Conservation (phyloP, 139 green algal genomes). For the Nannochloris sp. region DNA sequence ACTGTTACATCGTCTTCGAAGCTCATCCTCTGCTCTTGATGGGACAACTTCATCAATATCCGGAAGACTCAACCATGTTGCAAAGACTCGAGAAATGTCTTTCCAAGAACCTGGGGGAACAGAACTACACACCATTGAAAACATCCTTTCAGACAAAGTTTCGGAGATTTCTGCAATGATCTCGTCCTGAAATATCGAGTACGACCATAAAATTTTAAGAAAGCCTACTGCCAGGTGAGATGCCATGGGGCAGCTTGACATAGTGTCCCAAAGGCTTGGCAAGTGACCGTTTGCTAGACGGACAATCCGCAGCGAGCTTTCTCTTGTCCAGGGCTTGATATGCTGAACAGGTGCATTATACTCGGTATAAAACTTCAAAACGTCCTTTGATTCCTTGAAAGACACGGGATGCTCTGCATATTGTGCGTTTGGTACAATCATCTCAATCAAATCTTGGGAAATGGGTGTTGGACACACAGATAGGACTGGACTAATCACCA, state of each 20-base stretch:
- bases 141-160: too few species aligned
- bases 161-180: too few species aligned
- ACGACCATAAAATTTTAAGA: too few species aligned
- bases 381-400: too few species aligned
- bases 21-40: neutral
- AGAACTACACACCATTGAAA: too few species aligned
- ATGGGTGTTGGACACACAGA: neutral
- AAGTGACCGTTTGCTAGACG: neutral
- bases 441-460: neutral
- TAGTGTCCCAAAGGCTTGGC: neutral
- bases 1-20: neutral
- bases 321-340: neutral
- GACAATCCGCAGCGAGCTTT: neutral
- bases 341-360: too few species aligned
- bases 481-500: slow-evolving; percentile 85
- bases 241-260: neutral
- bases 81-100: too few species aligned
- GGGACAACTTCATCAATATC: neutral
- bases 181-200: too few species aligned
- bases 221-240: neutral
- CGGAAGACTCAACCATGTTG: too few species aligned
- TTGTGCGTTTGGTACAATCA: neutral
- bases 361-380: too few species aligned
- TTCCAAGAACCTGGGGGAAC: too few species aligned
- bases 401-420: too few species aligned